Conservation (phyloP, 2,329 filamentous ascomycete species). For the Calonectria pauciramosa region DNA sequence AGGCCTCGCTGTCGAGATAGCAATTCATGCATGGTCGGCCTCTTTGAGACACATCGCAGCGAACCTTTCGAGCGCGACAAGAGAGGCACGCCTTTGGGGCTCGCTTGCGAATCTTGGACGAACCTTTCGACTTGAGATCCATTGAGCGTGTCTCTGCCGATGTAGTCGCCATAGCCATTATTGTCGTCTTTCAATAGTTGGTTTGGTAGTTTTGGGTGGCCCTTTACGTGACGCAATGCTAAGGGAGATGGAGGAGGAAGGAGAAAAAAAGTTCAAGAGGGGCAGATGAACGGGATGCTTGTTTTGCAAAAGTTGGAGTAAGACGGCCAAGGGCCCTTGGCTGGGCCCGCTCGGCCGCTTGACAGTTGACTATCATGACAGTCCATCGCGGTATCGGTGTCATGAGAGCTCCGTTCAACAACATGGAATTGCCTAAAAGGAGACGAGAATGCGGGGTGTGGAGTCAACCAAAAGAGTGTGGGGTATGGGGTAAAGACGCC, state of each 20-base stretch:
- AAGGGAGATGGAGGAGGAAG: constrained; percentile 10
- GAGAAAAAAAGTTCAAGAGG: constrained; percentile 7
- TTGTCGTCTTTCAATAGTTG: neutral
- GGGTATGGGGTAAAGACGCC: constrained; percentile 30
- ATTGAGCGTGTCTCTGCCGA: constrained; percentile 36
- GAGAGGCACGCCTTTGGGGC: constrained; percentile 65
- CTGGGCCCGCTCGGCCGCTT: neutral
- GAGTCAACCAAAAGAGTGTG: constrained; percentile 32
- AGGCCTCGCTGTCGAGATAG: constrained; percentile 62
- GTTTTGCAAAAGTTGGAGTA: constrained; percentile 29
- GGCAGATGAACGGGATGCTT: constrained; percentile 21
- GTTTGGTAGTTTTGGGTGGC: neutral
- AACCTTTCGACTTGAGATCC: constrained; percentile 48
- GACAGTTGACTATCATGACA: constrained; percentile 3
- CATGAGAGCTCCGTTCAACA: neutral
- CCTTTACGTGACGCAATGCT: neutral
- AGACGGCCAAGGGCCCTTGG: neutral
- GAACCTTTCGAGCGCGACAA: constrained; percentile 65
- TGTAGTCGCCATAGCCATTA: constrained; percentile 24
- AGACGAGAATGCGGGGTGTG: constrained; percentile 41
- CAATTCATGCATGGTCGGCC: constrained; percentile 67
- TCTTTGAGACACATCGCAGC: constrained; percentile 64
- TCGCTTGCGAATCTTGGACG: constrained; percentile 57
- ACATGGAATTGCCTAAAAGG: neutral
- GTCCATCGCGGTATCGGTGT: neutral